phyloP scores from a whole-genome alignment of 257 asterid genomes.

The Orobanche coerulescens region DNA sequence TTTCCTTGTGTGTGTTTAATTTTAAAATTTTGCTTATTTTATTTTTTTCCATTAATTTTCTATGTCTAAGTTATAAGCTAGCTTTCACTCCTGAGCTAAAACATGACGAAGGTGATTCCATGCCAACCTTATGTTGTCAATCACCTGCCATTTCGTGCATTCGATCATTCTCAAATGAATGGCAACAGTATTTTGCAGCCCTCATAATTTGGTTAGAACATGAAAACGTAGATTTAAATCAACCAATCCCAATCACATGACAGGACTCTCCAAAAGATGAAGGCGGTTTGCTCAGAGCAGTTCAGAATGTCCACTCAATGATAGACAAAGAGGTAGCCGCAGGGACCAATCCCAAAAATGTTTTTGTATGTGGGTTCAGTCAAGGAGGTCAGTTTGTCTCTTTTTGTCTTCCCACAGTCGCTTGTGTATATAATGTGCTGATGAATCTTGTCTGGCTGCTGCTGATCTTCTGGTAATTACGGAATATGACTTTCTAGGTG shows the following conservation, averaged over 20 bases:
- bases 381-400: slow-evolving; percentile 67
- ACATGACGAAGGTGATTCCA: neutral
- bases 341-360: slow-evolving; percentile 64
- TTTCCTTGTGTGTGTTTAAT: slow-evolving; percentile 9
- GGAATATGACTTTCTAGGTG: slow-evolving; percentile 41
- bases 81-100: neutral
- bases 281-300: slow-evolving; percentile 60
- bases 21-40: neutral
- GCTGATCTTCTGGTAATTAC: slow-evolving; percentile 15
- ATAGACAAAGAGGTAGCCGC: slow-evolving; percentile 76
- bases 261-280: slow-evolving; percentile 89
- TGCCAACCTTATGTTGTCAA: neutral
- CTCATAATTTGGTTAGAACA: slow-evolving; percentile 6
- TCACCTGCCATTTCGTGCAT: slow-evolving; percentile 5
- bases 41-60: neutral
- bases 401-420: neutral
- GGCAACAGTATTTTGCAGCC: neutral
- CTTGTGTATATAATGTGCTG: neutral
- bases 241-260: neutral
- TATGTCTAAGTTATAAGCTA: neutral
- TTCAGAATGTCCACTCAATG: slow-evolving; percentile 67
- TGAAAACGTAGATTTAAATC: neutral
- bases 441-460: neutral
- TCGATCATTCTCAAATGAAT: slow-evolving; percentile 12
- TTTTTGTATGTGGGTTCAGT: slow-evolving; percentile 90